Evolutionary conservation across 345 rosid species (phyloP), one percentile per base, ranked within the genome.

Genomic region (Salix exigua): DNA sequence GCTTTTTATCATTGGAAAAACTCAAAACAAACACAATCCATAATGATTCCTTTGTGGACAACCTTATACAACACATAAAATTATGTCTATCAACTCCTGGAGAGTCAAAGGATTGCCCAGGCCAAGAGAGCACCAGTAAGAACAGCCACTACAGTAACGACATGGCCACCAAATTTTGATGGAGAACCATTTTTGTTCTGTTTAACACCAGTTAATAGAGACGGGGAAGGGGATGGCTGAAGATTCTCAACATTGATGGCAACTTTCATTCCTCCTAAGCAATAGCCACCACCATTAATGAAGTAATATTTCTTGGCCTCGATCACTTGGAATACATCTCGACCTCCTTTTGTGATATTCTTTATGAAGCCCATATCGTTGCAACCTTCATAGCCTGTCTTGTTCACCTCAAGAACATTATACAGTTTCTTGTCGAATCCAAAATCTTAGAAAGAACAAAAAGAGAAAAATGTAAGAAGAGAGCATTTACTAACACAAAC

Each of bases 331-430:
- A 84, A 84, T 38, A 88, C 94, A 23, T 91, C 94, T 14, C 90
- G 58, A 1, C 92, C 94, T 0, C 91, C 96, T 4, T 79, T 66
- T 4, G 92, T 91, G 2, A 90, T 33, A 68, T 90, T 91, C 30
- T 76, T 35, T 46, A 88, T 83, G 80, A 66, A 88, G 55, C 75
- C 84, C 6, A 1, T 55, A 1, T 82, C 87, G 4, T 63, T 65
- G 82, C 96, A 89, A 11, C 40, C 70, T 5, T 82, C 85, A 75
- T 85, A 90, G 80, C 87, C 82, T 23, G 87, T 90, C 81, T 86
- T 64, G 85, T 88, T 91, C 60, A 90, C 92, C 78, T 84, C 83
- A 5, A 88, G 84, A 23, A 91, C 86, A n/a, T 75, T 87, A 53
- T 85, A 82, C 3, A 6, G 23, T 2, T 66, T 75, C 77, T 81